phyloP scores from a whole-genome alignment of 2,329 filamentous ascomycete genomes.

The Shiraia sp. region DNA sequence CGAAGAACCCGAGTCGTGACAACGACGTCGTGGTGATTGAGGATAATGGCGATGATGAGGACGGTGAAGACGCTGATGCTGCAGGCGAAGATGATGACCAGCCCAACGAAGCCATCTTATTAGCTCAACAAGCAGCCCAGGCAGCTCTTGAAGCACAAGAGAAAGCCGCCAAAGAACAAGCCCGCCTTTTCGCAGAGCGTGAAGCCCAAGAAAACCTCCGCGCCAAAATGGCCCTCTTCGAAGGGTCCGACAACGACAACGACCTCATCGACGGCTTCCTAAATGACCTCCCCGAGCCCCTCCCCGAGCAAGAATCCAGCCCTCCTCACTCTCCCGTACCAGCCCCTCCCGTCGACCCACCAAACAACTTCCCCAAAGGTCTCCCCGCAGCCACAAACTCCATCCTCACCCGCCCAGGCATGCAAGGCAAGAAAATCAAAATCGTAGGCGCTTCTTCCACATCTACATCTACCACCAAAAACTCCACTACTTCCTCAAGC shows the following conservation, averaged over 20 bases:
- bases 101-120: slow-evolving; percentile 18
- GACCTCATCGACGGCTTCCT: slow-evolving; percentile 33
- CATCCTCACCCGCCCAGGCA: slow-evolving; percentile 30
- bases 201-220: slow-evolving; percentile 41
- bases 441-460: slow-evolving; percentile 32
- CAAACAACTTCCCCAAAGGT: slow-evolving; percentile 8
- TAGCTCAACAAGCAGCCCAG: slow-evolving; percentile 31
- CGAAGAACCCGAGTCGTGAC: slow-evolving; percentile 24
- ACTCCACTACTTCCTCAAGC: slow-evolving; percentile 15
- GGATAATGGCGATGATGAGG: slow-evolving; percentile 32
- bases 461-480: slow-evolving; percentile 15
- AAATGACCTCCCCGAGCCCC: slow-evolving; percentile 25
- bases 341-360: slow-evolving; percentile 2
- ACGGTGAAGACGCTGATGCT: slow-evolving; percentile 27
- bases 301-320: slow-evolving; percentile 20
- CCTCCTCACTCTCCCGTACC: slow-evolving; percentile 7
- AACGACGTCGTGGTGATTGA: slow-evolving; percentile 33
- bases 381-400: slow-evolving; percentile 31
- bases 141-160: slow-evolving; percentile 29
- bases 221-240: slow-evolving; percentile 39
- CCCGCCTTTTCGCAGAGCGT: slow-evolving; percentile 25
- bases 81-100: slow-evolving; percentile 38
- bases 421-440: slow-evolving; percentile 43
- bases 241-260: slow-evolving; percentile 34
- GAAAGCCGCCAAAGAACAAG: slow-evolving; percentile 22